Evolutionary conservation across 495 filamentous ascomycete species (phyloP), one percentile per base, ranked within the genome.

Genomic region (Amorphotheca resinae): DNA sequence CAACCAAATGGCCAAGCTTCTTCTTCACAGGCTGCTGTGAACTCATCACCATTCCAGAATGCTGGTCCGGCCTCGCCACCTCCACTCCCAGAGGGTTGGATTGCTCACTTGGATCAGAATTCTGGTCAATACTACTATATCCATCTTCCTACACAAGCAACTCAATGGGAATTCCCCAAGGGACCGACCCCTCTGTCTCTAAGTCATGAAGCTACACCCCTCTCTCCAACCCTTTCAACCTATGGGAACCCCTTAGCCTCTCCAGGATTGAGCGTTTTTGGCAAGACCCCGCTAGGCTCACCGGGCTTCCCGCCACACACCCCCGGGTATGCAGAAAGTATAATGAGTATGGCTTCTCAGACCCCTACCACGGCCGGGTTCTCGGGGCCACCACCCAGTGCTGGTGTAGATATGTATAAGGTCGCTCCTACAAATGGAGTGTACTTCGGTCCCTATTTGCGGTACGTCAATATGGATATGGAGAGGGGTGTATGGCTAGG

Each of bases 111-210:
- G 5, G 91, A 98, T 56, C 82, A 83, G 31, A 94, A 79, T 55
- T 94, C 87, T 3, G 91, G 93, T 5, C 91, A 95, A 56, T 98
- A 96, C 59, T 98, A 98, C 57, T 98, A 98, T 57, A 98, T 98
- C 49, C 93, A 98, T 59, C 72, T 98, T 14, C 81, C 91, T 8
- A 88, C 91, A 0, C 91, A 95, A 56, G 85, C 87, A 2, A 98
- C 91, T 9, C 91, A 98, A 59, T 98, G 91, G 91, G 91, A 98
- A 51, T 94, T 94, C 54, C 91, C 91, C 16, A 93, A 95, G 62
- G 85, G 84, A 0, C 84, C 87, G 4, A 89, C 82, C 4, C 84
- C 87, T 4, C 60, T 36, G 16, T 5, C 87, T 4, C 34, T 93
- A 45, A 80, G 82, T 53, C 70, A 93, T 44, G 83, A 86, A 38